These are phyloP conservation scores for Fusarium fracticaudum DNA, from an alignment of 2,329 filamentous ascomycete genomes.

Conservation along the genomic window DNA sequence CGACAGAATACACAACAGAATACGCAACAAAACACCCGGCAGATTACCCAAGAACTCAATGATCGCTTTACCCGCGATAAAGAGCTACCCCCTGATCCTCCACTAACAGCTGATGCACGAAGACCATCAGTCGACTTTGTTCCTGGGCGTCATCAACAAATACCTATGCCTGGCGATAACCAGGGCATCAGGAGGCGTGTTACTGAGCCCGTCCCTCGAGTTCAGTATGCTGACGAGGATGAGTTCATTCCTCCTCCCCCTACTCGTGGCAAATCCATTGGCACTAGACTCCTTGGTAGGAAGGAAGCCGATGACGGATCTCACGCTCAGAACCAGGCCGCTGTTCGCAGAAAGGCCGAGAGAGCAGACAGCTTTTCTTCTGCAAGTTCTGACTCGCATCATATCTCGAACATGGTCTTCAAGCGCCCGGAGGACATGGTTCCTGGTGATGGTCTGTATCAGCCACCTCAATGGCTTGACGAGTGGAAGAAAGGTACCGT, in stretches of 20 bases:
- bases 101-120: conserved; percentile 32
- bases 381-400: conserved; percentile 48
- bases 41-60: conserved; percentile 30
- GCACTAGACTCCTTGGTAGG: conserved; percentile 26
- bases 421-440: conserved; percentile 53
- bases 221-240: conserved; percentile 43
- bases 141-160: conserved; percentile 8
- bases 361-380: conserved; percentile 46
- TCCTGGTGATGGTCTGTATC: conserved; percentile 66
- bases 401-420: conserved; percentile 54
- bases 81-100: conserved; percentile 47
- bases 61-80: conserved; percentile 47
- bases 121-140: conserved; percentile 29
- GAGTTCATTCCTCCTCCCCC: conserved; percentile 38
- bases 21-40: conserved; percentile 10
- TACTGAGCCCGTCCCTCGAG: conserved; percentile 44
- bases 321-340: conserved; percentile 27
- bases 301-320: conserved; percentile 3
- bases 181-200: conserved; percentile 43
- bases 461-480: conserved; percentile 68
- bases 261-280: conserved; percentile 34
- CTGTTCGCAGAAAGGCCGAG: conserved; percentile 37
- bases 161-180: conserved; percentile 31
- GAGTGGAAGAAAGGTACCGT: conserved; percentile 78
- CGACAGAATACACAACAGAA: conserved; percentile 11